phyloP scores from a whole-genome alignment of 2,329 filamentous ascomycete species.

The Sphaerostilbella broomeana region DNA sequence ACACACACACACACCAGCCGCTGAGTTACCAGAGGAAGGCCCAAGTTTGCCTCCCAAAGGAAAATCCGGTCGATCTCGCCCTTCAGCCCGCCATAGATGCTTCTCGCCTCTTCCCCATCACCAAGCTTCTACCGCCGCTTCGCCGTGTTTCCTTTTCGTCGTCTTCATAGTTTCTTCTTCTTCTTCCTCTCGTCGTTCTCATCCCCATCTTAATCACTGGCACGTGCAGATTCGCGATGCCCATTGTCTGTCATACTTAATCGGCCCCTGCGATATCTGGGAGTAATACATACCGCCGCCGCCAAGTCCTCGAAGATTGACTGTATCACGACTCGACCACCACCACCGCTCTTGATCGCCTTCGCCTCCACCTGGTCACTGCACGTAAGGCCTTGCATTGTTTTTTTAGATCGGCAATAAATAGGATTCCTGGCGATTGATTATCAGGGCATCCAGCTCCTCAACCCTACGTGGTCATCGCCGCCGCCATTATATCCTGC shows the following conservation, averaged over 20 bases:
- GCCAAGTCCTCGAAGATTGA: constrained; percentile 5
- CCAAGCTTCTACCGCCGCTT: background rate
- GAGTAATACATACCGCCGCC: constrained; percentile 5
- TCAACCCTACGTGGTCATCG: no score
- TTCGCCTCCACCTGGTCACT: no score
- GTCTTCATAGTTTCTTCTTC: background rate
- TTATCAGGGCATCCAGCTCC: no score
- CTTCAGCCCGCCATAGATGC: background rate
- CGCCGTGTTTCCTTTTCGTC: no score
- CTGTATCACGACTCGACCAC: constrained; percentile 5
- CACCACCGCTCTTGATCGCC: constrained; percentile 5
- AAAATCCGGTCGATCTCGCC: constrained; percentile 5
- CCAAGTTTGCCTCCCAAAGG: constrained; percentile 11
- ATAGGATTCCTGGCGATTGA: no score
- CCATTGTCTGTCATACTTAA: constrained; percentile 5
- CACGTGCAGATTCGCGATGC: constrained; percentile 10
- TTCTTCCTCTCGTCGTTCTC: background rate
- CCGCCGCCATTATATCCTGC: no score
- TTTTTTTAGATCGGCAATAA: no score
- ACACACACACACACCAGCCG: no score
- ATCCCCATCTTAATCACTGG: background rate
- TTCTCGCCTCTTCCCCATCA: constrained; percentile 5
- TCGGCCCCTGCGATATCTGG: constrained; percentile 1
- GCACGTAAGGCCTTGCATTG: no score
- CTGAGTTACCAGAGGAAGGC: no score